Conservation (phyloP, 78 protist species). For the slime mould (Dictyostelium discoideum) region DNA sequence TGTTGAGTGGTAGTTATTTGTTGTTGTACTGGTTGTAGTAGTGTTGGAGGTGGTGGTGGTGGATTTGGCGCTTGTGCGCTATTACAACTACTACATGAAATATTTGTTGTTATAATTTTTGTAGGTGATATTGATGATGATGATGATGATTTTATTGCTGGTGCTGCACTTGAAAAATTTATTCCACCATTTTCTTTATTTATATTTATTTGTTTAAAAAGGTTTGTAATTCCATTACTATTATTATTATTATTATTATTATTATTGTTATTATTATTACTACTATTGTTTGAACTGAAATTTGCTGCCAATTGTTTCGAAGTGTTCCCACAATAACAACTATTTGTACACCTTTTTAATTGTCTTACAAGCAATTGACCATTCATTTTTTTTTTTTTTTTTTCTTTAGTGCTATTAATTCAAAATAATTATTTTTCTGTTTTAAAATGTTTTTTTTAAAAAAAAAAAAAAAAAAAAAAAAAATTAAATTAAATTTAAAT, state of each 20-base stretch:
- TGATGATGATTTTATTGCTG: not conserved
- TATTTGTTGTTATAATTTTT: not conserved
- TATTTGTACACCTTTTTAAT: not conserved
- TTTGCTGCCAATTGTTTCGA: not conserved
- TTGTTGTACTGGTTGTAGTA: not conserved
- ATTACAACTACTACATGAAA: not conserved
- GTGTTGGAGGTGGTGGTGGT: not conserved
- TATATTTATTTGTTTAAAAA: not conserved
- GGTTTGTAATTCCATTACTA: not conserved
- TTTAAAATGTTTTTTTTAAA: no score
- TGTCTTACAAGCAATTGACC: not conserved
- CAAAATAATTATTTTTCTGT: not conserved
- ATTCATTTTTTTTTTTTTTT: not conserved
- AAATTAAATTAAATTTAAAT: no score
- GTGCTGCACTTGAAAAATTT: conserved; percentile 2
- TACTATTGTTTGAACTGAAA: not conserved
- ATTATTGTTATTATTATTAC: not conserved
- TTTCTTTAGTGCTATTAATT: no score
- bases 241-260: not conserved
- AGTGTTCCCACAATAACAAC: not conserved
- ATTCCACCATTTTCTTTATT: not conserved
- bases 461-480: no score
- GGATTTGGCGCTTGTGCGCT: not conserved
- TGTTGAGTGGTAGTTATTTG: not conserved
- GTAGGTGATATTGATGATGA: not conserved